Conservation (phyloP, 305 asterid genomes). For the Coffea humblotiana region DNA sequence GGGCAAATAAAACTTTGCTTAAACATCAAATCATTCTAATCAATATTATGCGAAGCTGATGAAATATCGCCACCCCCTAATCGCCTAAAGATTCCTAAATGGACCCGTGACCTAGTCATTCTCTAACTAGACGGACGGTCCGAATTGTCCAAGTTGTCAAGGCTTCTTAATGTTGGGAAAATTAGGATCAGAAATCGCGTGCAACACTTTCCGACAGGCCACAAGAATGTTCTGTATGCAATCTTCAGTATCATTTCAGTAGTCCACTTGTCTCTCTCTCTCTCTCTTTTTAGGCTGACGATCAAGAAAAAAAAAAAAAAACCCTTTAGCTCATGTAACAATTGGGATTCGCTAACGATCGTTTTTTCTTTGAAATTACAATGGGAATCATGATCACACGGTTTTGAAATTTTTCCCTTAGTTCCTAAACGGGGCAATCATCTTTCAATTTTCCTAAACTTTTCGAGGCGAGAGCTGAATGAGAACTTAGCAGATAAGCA, state of each 20-base stretch:
- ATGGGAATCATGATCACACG: not conserved
- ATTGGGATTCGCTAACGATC: not conserved
- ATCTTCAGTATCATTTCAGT: not conserved
- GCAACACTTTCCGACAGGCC: not conserved
- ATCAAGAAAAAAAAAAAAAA: not conserved
- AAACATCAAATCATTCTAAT: not conserved
- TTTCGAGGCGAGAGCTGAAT: not conserved
- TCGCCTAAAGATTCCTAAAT: not conserved
- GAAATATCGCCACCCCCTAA: not conserved
- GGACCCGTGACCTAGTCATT: not conserved
- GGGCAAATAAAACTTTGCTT: not conserved
- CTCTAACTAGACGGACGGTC: not conserved
- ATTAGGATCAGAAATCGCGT: not conserved
- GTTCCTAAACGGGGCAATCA: not conserved
- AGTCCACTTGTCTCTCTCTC: not conserved
- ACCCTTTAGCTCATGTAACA: not conserved
- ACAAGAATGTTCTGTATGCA: not conserved
- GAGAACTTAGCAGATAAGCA: constrained; percentile 10
- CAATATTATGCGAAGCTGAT: not conserved
- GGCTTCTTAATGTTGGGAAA: not conserved
- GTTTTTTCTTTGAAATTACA: not conserved
- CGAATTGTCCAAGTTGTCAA: not conserved
- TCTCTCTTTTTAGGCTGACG: not conserved
- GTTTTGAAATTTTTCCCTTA: not conserved
- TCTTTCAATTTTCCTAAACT: not conserved